Percentiles rank a stretch among this genome's conserved stretches.
phyloP scores from a whole-genome alignment of 805 yeast species.

The Candida hungchunana region DNA sequence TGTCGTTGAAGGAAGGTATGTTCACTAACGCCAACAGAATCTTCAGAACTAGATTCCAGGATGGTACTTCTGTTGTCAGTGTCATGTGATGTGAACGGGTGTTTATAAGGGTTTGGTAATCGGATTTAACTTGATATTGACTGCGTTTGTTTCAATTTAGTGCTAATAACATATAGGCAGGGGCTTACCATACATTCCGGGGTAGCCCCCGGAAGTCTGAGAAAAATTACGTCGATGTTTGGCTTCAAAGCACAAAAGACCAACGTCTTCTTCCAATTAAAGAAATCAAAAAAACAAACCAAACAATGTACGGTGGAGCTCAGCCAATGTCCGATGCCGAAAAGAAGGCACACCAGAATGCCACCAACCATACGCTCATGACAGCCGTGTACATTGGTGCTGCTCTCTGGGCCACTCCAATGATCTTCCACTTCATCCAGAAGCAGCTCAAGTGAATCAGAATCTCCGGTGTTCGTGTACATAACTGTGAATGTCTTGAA shows the following conservation, averaged over 20 bases:
- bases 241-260: too few species aligned
- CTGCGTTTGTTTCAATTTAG: too few species aligned
- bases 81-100: constrained; percentile 55
- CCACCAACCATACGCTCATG: constrained; percentile 53
- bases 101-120: too few species aligned
- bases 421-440: constrained; percentile 48
- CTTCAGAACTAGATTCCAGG: constrained; percentile 90
- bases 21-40: constrained; percentile 95
- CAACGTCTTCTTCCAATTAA: too few species aligned
- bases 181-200: too few species aligned
- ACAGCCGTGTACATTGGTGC: constrained; percentile 61
- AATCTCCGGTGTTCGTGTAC: constrained; percentile 4
- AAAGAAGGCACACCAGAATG: constrained; percentile 60
- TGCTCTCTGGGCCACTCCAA: constrained; percentile 55
- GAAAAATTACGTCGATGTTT: too few species aligned
- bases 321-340: constrained; percentile 62
- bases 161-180: too few species aligned
- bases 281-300: too few species aligned
- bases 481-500: constrained; percentile 1
- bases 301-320: constrained; percentile 47
- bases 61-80: constrained; percentile 91
- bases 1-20: constrained; percentile 96
- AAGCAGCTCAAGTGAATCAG: constrained; percentile 36
- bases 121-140: too few species aligned
- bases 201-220: too few species aligned